Base-by-base conservation (phyloP, 2,329 filamentous ascomycete species). In the Penicillium palitans region DNA sequence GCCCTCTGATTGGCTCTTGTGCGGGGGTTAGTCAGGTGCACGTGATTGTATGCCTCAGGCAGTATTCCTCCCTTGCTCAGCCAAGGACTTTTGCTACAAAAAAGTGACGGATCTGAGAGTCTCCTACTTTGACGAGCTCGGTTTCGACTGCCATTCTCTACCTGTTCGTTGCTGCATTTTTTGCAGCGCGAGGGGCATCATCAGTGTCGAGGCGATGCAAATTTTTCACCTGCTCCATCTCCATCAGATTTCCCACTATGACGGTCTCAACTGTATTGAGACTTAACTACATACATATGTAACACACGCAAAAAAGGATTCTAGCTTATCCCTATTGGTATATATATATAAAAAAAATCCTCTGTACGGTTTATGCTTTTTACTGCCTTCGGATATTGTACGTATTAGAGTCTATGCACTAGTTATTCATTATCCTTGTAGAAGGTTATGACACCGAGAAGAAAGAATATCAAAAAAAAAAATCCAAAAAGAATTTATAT, bases 1-100 rank as follows among this genome's bases (percentile, higher is more conserved):
- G n/a, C 21, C 27, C n/a, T 42, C 21, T 66, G 64, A 67, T 67
- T 67, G 65, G 65, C 29, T 33, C 21, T 1, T 7, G 10, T n/a
- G 31, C n/a, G 29, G 49, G 19, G 29, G n/a, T 52, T 58, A 58
- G 55, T 58, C 29, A 58, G 2, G 1, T 5, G 1, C 65, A 67
- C 60, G 62, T 66, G 59, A 63, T 13, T 10, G 4, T 0, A 2
- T 19, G 52, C 61, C 62, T 66, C 17, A 65, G 59, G 61, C 55
- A 13, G 10, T 1, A 4, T 4, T 9, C 8, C 46, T 35, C 59
- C 31, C 47, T 59, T 57, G 12, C 53, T 37, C 40, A 17, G 29
- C 13, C 45, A 33, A 49, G 31, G 31, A 48, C 46, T 25, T 35
- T n/a, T n/a, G 15, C 45, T 24, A n/a, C 6, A 8, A 25, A 35